Evolutionary conservation across 176 grass and related monocot genomes (phyloP), one percentile per base, ranked within the genome.

Genomic region (Guadua angustifolia): DNA sequence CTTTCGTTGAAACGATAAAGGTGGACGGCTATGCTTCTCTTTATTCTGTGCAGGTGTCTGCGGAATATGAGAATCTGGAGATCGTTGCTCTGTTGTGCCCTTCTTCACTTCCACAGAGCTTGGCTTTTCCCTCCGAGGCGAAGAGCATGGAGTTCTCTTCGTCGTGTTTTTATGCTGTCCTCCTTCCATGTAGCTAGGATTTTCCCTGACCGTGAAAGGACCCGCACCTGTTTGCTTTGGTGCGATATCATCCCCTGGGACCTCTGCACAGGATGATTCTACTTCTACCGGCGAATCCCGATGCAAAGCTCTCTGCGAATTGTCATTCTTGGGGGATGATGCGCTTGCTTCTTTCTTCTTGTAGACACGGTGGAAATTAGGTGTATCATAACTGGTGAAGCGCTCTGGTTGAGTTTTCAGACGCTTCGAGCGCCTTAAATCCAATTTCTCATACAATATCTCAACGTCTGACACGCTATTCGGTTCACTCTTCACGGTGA

Each of bases 401-500:
- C 77, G 85, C 40, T 88, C 79, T 32, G 89, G 89, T 73, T 85
- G 78, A 38, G 69, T 79, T 68, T 88, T 98, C 71, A 57, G 61
- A 66, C 92, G 95, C 79, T 95, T 95, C 60, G 95, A 98, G 24
- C 86, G 95, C 87, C 95, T 93, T 74, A 98, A 82, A 77, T 88
- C 80, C 38, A 88, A 58, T 16, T 90, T 72, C 63, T 84, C 79
- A 85, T 90, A 92, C 43, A 93, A 84, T 52, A 86, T 72, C 44
- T 96, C 83, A 75, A 84, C 76, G 85, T 92, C 86, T 40, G 26
- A 78, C 47, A 69, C 73, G 51, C 60, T 69, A 53, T 90, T 79
- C 49, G 62, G 70, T 50, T 84, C 60, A 64, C 29, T 64, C 74
- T 82, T 84, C 60, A 69, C 40, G 53, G 26, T 38, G 53, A 52